Percentiles rank a stretch among this genome's conserved stretches.
Conservation (phyloP, 306 rosid genomes). For the Adenanthera pavonina region DNA sequence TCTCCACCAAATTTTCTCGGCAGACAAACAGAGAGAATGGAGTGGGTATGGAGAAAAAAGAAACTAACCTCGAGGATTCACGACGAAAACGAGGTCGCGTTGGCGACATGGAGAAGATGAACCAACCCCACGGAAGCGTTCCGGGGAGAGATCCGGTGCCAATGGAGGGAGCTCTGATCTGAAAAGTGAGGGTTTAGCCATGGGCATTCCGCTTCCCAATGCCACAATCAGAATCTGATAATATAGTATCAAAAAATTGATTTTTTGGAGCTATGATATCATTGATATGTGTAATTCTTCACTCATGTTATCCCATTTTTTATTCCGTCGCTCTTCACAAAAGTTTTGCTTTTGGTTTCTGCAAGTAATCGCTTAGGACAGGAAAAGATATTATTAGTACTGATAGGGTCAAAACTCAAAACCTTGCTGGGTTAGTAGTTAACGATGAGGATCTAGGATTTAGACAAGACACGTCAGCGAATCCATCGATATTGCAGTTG, state of each 20-base stretch:
- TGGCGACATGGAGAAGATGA: conserved; percentile 61
- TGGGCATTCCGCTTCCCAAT: conserved; percentile 49
- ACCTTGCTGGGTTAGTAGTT: background rate
- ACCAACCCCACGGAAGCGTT: conserved; percentile 47
- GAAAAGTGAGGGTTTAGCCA: conserved; percentile 56
- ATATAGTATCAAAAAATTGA: background rate
- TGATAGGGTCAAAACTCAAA: too few relatives aligned
- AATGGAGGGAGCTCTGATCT: conserved; percentile 68
- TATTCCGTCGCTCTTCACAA: background rate
- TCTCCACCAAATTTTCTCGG: background rate
- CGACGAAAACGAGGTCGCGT: conserved; percentile 86
- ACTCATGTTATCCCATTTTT: background rate
- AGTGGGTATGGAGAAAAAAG: background rate
- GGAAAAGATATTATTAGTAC: background rate
- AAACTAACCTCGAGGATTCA: conserved; percentile 76
- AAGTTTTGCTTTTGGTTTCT: background rate
- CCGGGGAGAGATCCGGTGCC: conserved; percentile 57
- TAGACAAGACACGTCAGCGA: background rate
- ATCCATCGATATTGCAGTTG: background rate
- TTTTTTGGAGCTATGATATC: background rate
- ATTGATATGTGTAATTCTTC: background rate
- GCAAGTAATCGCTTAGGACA: background rate
- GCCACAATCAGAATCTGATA: conserved; percentile 53
- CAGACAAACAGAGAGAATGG: conserved; percentile 14
- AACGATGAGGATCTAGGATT: background rate